A percentile compares a stretch with the other conserved stretches of the same genome.
These are phyloP conservation scores for Chalciporus chontae DNA, from an alignment of 768 basidiomycete genomes.

Conservation along the genomic window DNA sequence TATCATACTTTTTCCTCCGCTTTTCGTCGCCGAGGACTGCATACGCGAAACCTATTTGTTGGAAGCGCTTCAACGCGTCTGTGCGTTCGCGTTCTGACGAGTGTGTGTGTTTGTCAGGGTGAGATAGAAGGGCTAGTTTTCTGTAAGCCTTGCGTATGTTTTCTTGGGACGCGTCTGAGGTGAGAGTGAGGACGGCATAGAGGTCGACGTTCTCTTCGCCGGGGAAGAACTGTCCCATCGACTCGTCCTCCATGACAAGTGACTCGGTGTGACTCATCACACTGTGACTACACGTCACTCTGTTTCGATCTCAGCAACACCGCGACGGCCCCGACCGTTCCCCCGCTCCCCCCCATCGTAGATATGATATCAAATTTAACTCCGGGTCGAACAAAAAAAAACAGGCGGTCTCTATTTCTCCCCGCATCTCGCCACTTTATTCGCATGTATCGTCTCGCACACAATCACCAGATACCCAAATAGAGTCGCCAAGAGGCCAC, in stretches of 20 bases:
- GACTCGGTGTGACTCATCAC: background rate
- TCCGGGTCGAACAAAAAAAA: background rate
- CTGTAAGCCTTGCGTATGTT: constrained; percentile 85
- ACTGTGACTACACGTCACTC: constrained; percentile 4
- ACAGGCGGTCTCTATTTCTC: too few relatives aligned
- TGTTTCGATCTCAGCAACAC: constrained; percentile 1
- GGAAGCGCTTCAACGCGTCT: constrained; percentile 75
- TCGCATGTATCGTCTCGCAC: background rate
- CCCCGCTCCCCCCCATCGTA: too few relatives aligned
- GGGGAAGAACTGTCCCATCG: constrained; percentile 73
- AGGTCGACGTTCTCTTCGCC: constrained; percentile 70
- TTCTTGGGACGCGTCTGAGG: constrained; percentile 51
- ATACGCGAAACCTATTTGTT: constrained; percentile 94
- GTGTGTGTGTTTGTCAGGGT: constrained; percentile 86
- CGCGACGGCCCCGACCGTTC: too few relatives aligned
- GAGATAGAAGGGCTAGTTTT: constrained; percentile 72
- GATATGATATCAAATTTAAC: too few relatives aligned
- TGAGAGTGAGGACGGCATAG: constrained; percentile 67
- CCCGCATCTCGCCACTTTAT: too few relatives aligned
- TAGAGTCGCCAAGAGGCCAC: background rate
- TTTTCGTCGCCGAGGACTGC: constrained; percentile 79
- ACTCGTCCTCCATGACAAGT: constrained; percentile 65
- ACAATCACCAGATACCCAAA: background rate
- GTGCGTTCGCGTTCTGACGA: constrained; percentile 58
- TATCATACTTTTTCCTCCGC: constrained; percentile 74